Percentiles rank a stretch among this genome's conserved stretches.
phyloP scores from a whole-genome alignment of 306 rosid genomes.

The Hippophae gyantsensis region DNA sequence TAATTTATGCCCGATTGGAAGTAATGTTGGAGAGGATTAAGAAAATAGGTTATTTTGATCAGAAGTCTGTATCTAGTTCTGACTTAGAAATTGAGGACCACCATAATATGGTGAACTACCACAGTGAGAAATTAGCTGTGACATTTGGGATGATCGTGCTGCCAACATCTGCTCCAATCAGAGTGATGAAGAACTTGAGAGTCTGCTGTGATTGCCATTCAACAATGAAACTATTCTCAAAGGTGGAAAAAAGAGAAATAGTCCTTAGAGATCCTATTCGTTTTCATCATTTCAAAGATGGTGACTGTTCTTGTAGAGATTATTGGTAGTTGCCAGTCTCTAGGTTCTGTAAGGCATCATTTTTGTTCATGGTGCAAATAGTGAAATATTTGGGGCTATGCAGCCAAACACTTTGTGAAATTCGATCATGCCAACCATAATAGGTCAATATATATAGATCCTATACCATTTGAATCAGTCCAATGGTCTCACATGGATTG shows the following conservation, averaged over 20 bases:
- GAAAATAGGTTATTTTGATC: slow-evolving; percentile 10
- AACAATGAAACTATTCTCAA: slow-evolving; percentile 45
- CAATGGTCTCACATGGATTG: too few species aligned
- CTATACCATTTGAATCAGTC: too few species aligned
- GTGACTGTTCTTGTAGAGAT: slow-evolving; percentile 50
- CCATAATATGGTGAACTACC: slow-evolving; percentile 21
- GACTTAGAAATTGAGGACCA: slow-evolving; percentile 7
- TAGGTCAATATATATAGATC: too few species aligned
- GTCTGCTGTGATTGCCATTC: slow-evolving; percentile 47
- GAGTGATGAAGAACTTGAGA: slow-evolving; percentile 63
- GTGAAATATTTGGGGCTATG: too few species aligned
- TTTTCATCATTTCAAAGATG: slow-evolving; percentile 53
- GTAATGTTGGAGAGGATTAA: slow-evolving; percentile 30
- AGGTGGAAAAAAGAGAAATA: slow-evolving; percentile 41
- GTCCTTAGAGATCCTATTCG: slow-evolving; percentile 46
- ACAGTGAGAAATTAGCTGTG: slow-evolving; percentile 61
- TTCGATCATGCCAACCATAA: too few species aligned
- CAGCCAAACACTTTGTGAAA: too few species aligned
- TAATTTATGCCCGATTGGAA: slow-evolving; percentile 31
- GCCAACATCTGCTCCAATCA: slow-evolving; percentile 47
- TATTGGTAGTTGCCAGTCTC: slow-evolving; percentile 34
- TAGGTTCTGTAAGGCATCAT: too few species aligned
- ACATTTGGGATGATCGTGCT: slow-evolving; percentile 39
- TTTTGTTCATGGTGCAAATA: too few species aligned
- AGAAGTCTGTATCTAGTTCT: slow-evolving; percentile 11